Evolutionary conservation across 371 early-diverging fungal species (phyloP).

Genomic region (Lichtheimia corymbifera): DNA sequence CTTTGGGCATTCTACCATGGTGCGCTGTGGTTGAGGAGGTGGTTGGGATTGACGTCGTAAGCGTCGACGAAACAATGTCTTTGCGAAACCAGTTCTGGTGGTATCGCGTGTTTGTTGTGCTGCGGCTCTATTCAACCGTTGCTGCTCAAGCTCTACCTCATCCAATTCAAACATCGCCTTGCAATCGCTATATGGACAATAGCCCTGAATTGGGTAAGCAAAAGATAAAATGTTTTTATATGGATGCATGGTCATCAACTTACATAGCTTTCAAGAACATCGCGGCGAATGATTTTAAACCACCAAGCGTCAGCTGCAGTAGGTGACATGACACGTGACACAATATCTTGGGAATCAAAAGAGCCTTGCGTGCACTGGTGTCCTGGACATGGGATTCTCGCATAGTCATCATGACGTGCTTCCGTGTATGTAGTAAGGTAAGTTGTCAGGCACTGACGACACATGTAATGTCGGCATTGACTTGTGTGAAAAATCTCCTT

Average conservation of each 20-base stretch:
- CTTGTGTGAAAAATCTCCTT: background rate
- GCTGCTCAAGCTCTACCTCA: background rate
- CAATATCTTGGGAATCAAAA: background rate
- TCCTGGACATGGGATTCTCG: background rate
- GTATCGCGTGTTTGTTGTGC: background rate
- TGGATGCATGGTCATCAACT: background rate
- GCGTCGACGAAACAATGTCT: background rate
- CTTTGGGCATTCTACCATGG: conserved; percentile 5
- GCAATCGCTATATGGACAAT: conserved; percentile 12
- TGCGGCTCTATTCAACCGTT: background rate
- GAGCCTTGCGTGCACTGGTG: background rate
- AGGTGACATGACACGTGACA: conserved; percentile 2
- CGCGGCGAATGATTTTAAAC: conserved; percentile 4
- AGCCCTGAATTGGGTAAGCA: background rate
- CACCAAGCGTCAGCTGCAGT: conserved; percentile 5
- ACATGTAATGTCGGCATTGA: background rate
- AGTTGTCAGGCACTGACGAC: background rate
- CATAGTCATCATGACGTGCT: background rate
- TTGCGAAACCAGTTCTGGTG: background rate
- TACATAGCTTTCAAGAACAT: conserved; percentile 8
- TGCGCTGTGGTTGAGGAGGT: background rate
- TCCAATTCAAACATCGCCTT: background rate
- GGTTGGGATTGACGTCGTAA: background rate
- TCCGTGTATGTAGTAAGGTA: background rate
- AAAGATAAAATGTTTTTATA: background rate